Conservation (phyloP, 352 stramenopile genomes). For the Phytophthora europaea region DNA sequence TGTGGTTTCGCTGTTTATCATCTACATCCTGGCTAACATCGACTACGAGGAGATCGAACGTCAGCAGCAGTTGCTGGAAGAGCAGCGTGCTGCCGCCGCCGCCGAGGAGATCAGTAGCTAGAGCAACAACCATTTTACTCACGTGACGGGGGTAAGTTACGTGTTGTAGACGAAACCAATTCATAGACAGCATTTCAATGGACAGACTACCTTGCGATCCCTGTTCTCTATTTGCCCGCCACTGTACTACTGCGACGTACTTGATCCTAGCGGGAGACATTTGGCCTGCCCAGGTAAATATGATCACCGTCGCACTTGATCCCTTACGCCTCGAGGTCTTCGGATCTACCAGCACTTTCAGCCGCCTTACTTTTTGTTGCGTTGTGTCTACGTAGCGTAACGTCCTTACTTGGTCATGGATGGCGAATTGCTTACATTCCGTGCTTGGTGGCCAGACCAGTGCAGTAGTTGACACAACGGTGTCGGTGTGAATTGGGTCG, state of each 20-base stretch:
- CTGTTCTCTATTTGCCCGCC: constrained; percentile 24
- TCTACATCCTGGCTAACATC: constrained; percentile 91
- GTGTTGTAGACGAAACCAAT: constrained; percentile 16
- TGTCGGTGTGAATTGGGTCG: constrained; percentile 81
- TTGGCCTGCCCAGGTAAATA: background rate
- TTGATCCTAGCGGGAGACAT: too few relatives aligned
- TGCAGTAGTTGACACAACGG: constrained; percentile 85
- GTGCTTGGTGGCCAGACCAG: constrained; percentile 70
- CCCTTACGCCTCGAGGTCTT: background rate
- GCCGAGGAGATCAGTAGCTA: constrained; percentile 57
- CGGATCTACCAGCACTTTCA: background rate
- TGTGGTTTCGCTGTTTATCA: constrained; percentile 83
- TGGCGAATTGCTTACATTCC: constrained; percentile 15
- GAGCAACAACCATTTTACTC: constrained; percentile 8
- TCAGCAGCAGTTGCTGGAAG: constrained; percentile 85
- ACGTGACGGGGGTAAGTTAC: constrained; percentile 13
- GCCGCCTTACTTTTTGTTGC: background rate
- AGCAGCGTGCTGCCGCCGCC: constrained; percentile 43
- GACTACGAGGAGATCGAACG: constrained; percentile 93
- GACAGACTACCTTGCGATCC: constrained; percentile 16
- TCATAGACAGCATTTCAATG: constrained; percentile 21
- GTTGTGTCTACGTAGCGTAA: background rate
- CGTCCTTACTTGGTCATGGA: constrained; percentile 22
- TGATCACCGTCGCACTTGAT: background rate
- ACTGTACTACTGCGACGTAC: constrained; percentile 8